Conservation (phyloP, 306 rosid species). For the Lagenaria siceraria region DNA sequence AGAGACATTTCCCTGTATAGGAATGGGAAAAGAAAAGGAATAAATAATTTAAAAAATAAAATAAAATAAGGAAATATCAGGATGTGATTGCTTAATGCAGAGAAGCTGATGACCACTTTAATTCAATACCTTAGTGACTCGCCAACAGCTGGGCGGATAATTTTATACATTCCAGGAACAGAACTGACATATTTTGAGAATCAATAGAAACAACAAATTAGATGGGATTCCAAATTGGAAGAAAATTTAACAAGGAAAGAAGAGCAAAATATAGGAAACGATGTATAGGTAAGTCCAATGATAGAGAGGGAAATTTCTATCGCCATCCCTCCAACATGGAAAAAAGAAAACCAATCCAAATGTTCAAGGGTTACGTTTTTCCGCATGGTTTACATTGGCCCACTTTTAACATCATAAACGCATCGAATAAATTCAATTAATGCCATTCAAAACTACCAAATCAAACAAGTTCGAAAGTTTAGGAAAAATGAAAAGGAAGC, state of each 20-base stretch:
- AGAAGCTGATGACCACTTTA: conserved; percentile 4
- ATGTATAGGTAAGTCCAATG: neutral
- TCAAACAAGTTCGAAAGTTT: neutral
- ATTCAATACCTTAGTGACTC: conserved; percentile 67
- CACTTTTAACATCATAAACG: neutral
- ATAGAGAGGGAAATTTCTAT: neutral
- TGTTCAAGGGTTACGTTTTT: neutral
- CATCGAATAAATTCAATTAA: neutral
- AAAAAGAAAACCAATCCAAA: neutral
- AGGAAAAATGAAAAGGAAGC: neutral
- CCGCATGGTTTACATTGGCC: neutral
- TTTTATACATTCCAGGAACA: conserved; percentile 61
- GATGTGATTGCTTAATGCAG: conserved; percentile 2
- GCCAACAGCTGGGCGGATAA: conserved; percentile 94
- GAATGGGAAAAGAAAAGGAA: neutral
- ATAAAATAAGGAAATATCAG: neutral
- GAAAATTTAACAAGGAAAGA: neutral
- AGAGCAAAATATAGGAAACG: neutral
- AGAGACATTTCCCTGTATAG: conserved; percentile 76
- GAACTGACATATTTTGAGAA: conserved; percentile 45
- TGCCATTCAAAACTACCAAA: neutral
- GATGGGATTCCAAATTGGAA: neutral
- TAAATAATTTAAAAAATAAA: too few relatives aligned
- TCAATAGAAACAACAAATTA: conserved; percentile 12
- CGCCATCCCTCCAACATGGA: neutral